Conservation (phyloP, 208 protist species). For the Novymonas esmeraldas region DNA sequence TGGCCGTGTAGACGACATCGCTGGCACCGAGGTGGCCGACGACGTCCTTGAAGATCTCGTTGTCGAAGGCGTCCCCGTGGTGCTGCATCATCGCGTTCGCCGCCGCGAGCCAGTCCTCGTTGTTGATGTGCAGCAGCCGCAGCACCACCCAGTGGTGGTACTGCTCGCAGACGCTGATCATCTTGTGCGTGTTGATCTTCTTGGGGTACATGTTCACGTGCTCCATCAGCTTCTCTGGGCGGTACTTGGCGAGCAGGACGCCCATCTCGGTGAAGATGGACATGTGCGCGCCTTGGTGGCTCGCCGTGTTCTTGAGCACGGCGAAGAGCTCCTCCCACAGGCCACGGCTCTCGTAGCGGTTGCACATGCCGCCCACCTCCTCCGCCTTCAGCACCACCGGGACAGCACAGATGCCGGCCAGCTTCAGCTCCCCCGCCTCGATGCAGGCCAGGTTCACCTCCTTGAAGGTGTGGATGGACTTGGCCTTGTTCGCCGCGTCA, state of each 20-base stretch:
- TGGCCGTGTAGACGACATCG: conserved; percentile 97
- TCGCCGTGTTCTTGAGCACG: conserved; percentile 95
- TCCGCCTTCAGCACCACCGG: conserved; percentile 98
- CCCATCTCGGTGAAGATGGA: conserved; percentile 99
- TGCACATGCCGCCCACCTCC: conserved; percentile 95
- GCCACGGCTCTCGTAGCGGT: conserved; percentile 87
- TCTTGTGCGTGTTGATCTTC: conserved; percentile 98
- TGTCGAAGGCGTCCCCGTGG: conserved; percentile 96
- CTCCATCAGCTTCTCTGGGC: conserved; percentile 99
- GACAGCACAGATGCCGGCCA: conserved; percentile 98
- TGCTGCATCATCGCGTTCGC: conserved; percentile 98
- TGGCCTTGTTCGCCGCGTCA: conserved; percentile 99
- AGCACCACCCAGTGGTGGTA: conserved; percentile 97
- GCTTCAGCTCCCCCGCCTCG: conserved; percentile 97
- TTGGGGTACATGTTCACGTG: conserved; percentile 98
- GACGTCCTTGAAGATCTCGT: conserved; percentile 98
- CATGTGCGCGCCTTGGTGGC: conserved; percentile 97
- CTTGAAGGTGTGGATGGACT: conserved; percentile 97
- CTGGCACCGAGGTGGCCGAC: conserved; percentile 95
- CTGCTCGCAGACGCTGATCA: conserved; percentile 94
- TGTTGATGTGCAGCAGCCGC: conserved; percentile 96
- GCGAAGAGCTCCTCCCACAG: conserved; percentile 97
- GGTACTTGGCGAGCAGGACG: conserved; percentile 99
- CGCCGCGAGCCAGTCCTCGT: conserved; percentile 99
- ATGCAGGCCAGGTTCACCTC: conserved; percentile 98